Evolutionary conservation across 2,329 filamentous ascomycete species (phyloP).

Genomic region (Metarhizium robertsii): DNA sequence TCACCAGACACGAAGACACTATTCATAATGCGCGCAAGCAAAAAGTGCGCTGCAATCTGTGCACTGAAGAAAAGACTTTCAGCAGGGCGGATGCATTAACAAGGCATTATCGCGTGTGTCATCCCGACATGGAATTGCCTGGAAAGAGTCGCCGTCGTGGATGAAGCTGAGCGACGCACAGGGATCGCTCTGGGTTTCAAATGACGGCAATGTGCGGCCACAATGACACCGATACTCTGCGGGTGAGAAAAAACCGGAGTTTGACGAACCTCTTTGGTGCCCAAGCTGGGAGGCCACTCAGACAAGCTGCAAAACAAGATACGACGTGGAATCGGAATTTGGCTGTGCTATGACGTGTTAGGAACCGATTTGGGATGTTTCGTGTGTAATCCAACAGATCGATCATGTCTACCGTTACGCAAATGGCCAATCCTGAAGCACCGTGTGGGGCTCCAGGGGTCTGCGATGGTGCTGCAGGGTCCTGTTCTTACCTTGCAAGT

Average conservation of each 20-base stretch:
- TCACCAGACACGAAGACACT: constrained; percentile 93
- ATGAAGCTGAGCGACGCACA: not conserved
- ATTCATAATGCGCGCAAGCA: constrained; percentile 93
- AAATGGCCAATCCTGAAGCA: not conserved
- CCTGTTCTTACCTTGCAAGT: constrained; percentile 8
- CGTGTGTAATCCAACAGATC: constrained; percentile 3
- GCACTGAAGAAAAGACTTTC: constrained; percentile 95
- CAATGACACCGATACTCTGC: too few species aligned
- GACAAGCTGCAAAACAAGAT: constrained; percentile 1
- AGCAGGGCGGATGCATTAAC: constrained; percentile 91
- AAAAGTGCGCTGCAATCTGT: constrained; percentile 87
- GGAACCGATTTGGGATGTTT: constrained; percentile 1
- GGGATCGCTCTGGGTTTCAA: not conserved
- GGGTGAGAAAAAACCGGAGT: not conserved
- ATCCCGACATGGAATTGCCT: constrained; percentile 79
- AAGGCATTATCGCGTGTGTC: constrained; percentile 87
- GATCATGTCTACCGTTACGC: not conserved
- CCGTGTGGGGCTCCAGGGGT: constrained; percentile 1
- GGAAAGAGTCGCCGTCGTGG: constrained; percentile 43
- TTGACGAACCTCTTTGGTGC: not conserved
- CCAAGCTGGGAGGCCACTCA: not conserved
- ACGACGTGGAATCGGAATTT: constrained; percentile 21
- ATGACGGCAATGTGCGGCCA: not conserved
- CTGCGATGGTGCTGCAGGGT: constrained; percentile 3
- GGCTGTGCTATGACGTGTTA: constrained; percentile 4